These are phyloP conservation scores for Ailanthus altissimus DNA, from an alignment of 345 rosid species.

Conservation along the genomic window DNA sequence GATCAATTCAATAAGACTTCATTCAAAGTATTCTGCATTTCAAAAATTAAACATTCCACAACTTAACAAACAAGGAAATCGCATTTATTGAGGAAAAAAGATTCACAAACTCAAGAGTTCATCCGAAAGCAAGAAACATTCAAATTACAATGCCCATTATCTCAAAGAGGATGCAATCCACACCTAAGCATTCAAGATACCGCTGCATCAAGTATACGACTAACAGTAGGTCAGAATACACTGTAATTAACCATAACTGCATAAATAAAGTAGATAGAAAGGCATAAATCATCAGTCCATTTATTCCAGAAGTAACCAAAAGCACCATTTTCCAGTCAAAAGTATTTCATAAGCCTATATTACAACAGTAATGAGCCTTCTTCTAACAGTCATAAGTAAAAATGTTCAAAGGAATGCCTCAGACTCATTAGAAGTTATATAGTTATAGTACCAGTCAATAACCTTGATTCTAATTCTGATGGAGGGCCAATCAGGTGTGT, in stretches of 20 bases:
- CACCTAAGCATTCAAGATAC: background rate
- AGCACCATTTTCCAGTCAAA: background rate
- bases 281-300: background rate
- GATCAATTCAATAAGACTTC: background rate
- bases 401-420: background rate
- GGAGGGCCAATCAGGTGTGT: background rate
- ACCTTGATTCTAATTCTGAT: background rate
- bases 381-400: background rate
- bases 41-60: background rate
- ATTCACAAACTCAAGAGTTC: slow-evolving; percentile 18
- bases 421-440: background rate
- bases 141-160: slow-evolving; percentile 20
- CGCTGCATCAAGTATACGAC: slow-evolving; percentile 24
- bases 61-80: slow-evolving; percentile 2
- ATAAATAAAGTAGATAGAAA: background rate
- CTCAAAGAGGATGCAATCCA: background rate
- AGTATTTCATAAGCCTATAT: background rate
- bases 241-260: background rate
- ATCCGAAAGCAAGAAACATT: slow-evolving; percentile 13
- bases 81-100: background rate
- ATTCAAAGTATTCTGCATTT: background rate
- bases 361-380: background rate
- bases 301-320: background rate
- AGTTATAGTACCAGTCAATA: background rate
- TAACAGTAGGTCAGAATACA: background rate